Evolutionary conservation across 805 yeast species (phyloP).

Genomic region (Ogataea naganishii): DNA sequence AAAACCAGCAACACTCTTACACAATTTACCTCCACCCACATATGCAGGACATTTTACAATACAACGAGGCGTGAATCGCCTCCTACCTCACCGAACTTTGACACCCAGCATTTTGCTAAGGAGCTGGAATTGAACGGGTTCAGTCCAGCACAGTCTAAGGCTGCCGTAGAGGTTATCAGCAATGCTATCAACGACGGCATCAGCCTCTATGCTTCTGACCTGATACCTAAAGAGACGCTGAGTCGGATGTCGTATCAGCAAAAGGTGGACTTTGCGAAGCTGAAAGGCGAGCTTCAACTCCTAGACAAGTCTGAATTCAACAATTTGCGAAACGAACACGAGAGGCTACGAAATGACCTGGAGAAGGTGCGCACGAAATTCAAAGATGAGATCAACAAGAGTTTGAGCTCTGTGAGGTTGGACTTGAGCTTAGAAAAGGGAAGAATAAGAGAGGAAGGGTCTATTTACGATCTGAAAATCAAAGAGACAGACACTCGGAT

Average conservation of each 20-base stretch:
- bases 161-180: conserved; percentile 66
- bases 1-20: too few species aligned
- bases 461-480: conserved; percentile 86
- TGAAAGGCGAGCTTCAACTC: conserved; percentile 84
- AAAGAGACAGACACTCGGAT: conserved; percentile 93
- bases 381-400: conserved; percentile 85
- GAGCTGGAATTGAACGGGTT: conserved; percentile 66
- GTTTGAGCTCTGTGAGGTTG: conserved; percentile 81
- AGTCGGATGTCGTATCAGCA: conserved; percentile 88
- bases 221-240: conserved; percentile 80
- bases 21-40: too few species aligned
- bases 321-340: conserved; percentile 78
- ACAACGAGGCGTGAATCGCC: too few species aligned
- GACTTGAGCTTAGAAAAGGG: conserved; percentile 94
- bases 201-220: conserved; percentile 58
- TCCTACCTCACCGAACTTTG: conserved; percentile 53
- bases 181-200: conserved; percentile 77
- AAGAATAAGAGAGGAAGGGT: conserved; percentile 86
- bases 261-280: conserved; percentile 91
- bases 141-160: conserved; percentile 65
- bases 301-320: conserved; percentile 83
- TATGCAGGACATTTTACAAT: too few species aligned
- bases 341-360: conserved; percentile 70
- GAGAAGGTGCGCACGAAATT: conserved; percentile 80
- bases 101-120: conserved; percentile 67